Base-by-base conservation (phyloP, 768 basidiomycete species). In the Postia placenta region DNA sequence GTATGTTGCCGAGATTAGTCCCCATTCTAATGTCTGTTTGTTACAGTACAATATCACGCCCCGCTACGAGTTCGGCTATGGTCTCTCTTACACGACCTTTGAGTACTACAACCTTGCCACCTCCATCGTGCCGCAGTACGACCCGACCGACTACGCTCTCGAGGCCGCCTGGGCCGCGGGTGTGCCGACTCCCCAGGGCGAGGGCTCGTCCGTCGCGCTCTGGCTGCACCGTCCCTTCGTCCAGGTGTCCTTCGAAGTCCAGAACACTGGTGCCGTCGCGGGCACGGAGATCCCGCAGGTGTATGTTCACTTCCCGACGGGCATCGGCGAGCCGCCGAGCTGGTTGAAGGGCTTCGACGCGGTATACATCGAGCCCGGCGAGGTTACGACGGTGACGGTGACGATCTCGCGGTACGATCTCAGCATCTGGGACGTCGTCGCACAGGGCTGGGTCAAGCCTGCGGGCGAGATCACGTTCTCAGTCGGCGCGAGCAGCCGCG, bases 41-140 rank as follows among this genome's bases (percentile, higher is more conserved):
- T 1, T 27, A 25, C 47, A 85, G 78, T 69, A 78, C 64, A 77
- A 83, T 53, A 88, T 91, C 54, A 74, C 73, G 0, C 90, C 90
- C 3, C 85, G 87, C 30, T 92, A 81, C 59, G 88, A 90, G 60
- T 97, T 97, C 63, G 93, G 93, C 4, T 94, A 83, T 61, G 93
- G 93, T 0, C 64, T 94, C 60, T 87, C 83, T 48, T 97, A 96
- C 69, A 86, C 93, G 33, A 75, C 67, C 2, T 97, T 94, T 64
- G 65, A 75, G 26, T 94, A 91, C 63, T 79, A 73, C 37, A 68
- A 75, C 26, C 68, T 93, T 11, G 55, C 70, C 2, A 66, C 88
- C 27, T 61, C 60, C 14, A 68, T 70, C 47, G 63, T 85, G 3
- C 37, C 43, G 2, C 46, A 59, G 7, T 49, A 55, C 15, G 68